These are phyloP conservation scores for Perkinsus marinus DNA, from an alignment of 169 alveolate genomes.

Conservation along the genomic window DNA sequence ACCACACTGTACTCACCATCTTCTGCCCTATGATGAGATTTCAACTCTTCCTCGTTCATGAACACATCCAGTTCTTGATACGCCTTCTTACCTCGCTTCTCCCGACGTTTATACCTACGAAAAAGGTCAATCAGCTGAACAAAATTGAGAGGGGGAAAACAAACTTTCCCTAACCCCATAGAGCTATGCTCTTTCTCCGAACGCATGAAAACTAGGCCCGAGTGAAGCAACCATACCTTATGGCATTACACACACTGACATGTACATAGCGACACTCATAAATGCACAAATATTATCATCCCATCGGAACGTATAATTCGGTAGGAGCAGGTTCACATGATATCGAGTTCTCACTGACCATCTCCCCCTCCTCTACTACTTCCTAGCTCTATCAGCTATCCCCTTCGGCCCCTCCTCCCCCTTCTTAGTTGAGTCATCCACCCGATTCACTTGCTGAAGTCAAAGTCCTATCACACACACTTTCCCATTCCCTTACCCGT, in stretches of 20 bases:
- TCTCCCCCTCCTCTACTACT: not conserved
- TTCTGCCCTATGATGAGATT: not conserved
- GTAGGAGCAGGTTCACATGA: not conserved
- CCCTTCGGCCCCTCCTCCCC: not conserved
- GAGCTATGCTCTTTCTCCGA: not conserved
- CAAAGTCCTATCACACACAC: not conserved
- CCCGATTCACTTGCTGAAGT: not conserved
- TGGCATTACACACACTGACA: no score
- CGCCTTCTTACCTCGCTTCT: not conserved
- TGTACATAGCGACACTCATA: no score
- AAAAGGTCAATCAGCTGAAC: not conserved
- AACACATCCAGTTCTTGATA: not conserved
- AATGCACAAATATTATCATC: no score
- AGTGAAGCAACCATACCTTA: no score
- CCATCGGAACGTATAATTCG: not conserved
- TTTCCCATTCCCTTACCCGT: not conserved
- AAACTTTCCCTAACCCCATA: not conserved
- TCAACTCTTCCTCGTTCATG: not conserved
- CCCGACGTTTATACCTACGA: not conserved
- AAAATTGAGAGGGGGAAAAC: not conserved
- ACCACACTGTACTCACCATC: not conserved
- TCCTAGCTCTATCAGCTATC: not conserved
- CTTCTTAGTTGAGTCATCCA: not conserved
- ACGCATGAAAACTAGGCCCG: no score
- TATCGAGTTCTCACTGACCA: not conserved